These are phyloP conservation scores for Exophiala bonariae DNA, from an alignment of 2,329 filamentous ascomycete genomes.

Conservation along the genomic window DNA sequence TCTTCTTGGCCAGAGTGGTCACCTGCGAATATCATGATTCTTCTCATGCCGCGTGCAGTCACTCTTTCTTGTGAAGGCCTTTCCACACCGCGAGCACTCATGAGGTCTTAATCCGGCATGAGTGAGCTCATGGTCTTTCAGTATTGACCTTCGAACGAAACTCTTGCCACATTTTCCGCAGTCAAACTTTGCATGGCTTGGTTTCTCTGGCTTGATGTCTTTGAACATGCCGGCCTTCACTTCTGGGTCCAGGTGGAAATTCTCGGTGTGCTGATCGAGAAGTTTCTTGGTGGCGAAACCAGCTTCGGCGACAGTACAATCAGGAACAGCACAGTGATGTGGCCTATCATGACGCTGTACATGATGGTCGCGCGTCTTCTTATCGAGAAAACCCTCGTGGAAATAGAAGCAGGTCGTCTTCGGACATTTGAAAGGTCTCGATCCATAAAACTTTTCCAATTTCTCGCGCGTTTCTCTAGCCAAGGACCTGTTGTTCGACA, in stretches of 20 bases:
- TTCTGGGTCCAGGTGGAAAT: conserved; percentile 30
- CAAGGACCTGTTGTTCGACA: too few relatives aligned
- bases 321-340: conserved; percentile 36
- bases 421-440: conserved; percentile 42
- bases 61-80: conserved; percentile 36
- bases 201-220: conserved; percentile 4
- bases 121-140: conserved; percentile 37
- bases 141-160: conserved; percentile 41
- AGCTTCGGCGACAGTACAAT: conserved; percentile 37
- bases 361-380: conserved; percentile 36
- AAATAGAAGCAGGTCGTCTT: conserved; percentile 45
- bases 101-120: conserved; percentile 39
- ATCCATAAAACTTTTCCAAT: conserved; percentile 38
- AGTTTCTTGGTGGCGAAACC: conserved; percentile 46
- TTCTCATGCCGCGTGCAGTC: conserved; percentile 38
- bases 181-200: conserved; percentile 26
- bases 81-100: conserved; percentile 33
- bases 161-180: conserved; percentile 39
- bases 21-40: conserved; percentile 12
- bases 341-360: conserved; percentile 42
- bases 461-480: neutral
- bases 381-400: conserved; percentile 41
- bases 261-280: conserved; percentile 34
- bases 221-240: conserved; percentile 25
- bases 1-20: too few relatives aligned